Base-by-base conservation (phyloP, 1,284 basidiomycete species). In the Rhodotorula sp. region DNA sequence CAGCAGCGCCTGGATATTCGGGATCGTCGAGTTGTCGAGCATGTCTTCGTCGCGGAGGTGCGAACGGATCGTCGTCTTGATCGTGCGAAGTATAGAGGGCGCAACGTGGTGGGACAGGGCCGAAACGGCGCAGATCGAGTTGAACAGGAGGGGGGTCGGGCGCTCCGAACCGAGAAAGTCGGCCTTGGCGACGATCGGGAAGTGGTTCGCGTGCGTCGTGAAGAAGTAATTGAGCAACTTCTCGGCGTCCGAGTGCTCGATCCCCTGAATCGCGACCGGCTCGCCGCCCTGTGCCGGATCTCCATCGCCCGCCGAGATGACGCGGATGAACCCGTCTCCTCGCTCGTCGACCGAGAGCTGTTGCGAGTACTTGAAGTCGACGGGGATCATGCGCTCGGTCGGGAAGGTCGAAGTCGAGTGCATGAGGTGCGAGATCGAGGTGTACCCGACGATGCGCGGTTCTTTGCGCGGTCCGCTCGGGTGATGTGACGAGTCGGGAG, bases 81-180 rank as follows among this genome's bases (percentile, higher is more conserved):
- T 91, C 15, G 90, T 88, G 68, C 93, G 87, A 51, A 97, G 88
- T 14, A 95, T 87, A 65, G 87, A 85, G 76, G 91, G 89, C 0
- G 93, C 90, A 6, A 92, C 89, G 67, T 92, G 89, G 64, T 94
- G 87, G 69, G 90, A 86, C 56, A 92, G 89, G 18, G 94, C 92
- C 7, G 93, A 91, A 31, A 96, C 88, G 51, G 93, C 89, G 81
- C 93, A 97, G 80, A 98, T 93, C 52, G 92, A 89, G 81, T 97
- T 97, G 34, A 98, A 86, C 71, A 98, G 83, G 54, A 94, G 85
- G 3, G 91, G 90, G 21, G 91, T 85, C 1, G 91, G 91, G 16
- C 88, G 88, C 43, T 87, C 69, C 20, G 79, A 80, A n/a, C 82
- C 79, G 68, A 96, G 83, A 79, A 98, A 97, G 80, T 98, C 95